Conservation (phyloP, 257 asterid species). For the Solanum corneliomulleri region DNA sequence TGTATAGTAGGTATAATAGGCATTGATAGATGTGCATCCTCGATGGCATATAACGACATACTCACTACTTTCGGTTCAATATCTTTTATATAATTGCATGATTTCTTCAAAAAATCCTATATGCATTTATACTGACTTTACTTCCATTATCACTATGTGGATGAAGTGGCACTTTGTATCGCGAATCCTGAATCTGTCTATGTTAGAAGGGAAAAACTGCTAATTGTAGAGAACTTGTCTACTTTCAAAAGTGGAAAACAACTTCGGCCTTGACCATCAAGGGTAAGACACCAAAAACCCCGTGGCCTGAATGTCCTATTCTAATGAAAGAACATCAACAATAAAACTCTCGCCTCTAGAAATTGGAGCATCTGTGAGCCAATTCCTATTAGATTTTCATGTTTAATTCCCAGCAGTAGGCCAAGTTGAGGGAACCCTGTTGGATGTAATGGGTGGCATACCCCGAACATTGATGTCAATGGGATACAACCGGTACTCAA, state of each 20-base stretch:
- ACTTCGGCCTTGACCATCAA: neutral
- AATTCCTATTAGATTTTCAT: neutral
- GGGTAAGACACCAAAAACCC: neutral
- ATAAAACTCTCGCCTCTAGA: neutral
- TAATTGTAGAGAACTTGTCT: neutral
- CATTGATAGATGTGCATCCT: neutral
- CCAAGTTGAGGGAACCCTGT: slow-evolving; percentile 48
- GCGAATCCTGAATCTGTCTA: neutral
- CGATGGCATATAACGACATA: neutral
- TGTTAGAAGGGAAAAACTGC: neutral
- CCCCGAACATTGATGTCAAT: slow-evolving; percentile 49
- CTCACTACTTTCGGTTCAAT: neutral
- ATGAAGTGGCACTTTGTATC: neutral
- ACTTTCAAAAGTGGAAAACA: neutral
- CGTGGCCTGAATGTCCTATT: neutral
- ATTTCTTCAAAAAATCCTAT: neutral
- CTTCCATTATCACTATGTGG: neutral
- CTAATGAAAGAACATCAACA: neutral
- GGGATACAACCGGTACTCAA: slow-evolving; percentile 72
- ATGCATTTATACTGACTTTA: neutral
- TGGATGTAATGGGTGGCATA: slow-evolving; percentile 45
- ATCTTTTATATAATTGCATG: neutral
- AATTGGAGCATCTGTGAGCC: neutral
- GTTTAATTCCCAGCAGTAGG: slow-evolving; percentile 1
- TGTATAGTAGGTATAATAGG: neutral